Base-by-base conservation (phyloP, 768 basidiomycete species). In the Hydnomerulius pinastri region DNA sequence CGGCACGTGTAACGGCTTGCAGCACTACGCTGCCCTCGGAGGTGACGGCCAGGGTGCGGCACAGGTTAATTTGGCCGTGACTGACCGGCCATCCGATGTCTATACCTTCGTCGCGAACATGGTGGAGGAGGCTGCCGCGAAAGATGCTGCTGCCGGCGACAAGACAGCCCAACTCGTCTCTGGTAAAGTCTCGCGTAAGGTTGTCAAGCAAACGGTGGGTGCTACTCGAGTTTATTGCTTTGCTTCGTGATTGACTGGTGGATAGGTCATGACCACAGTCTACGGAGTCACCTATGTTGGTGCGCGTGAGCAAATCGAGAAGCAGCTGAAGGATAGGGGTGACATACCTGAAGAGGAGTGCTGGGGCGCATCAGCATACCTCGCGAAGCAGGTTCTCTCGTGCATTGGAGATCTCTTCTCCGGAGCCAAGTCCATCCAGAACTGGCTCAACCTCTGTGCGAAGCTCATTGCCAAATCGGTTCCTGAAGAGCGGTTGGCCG, bases 11-110 rank as follows among this genome's bases (percentile, higher is more conserved):
- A 99, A 99, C 59, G 97, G 96, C 23, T 77, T 99, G 55, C 97
- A 99, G 71, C 96, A 99, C 68, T 99, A 99, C 62, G 97, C 97
- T 6, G 97, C 97, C 0, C 82, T 99, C 4, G 97, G 97, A 37
- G 96, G 97, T 5, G 97, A 98, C 64, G 75, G 77, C 11, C 77
- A 79, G 28, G 97, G 97, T 50, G 97, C 97, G 1, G 74, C 76
- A 51, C 95, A 98, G 63, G 97, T 99, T 64, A 99, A 99, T 65
- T 76, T 99, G 43, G 80, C 81, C 30, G 85, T 83, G 8, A 84
- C 86, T 0, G 92, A 93, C 53, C 77, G 85, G 23, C 97, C 97
- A 0, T 88, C 92, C 28, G 97, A 99, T 63, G 95, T 98, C 51
- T 99, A 99, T 67, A 87, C 92, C 3, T 87, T 85, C 58, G 94